A percentile compares a stretch with the other conserved stretches of the same genome.
phyloP scores from a whole-genome alignment of 768 basidiomycete species.

The Naganishia randhawae region DNA sequence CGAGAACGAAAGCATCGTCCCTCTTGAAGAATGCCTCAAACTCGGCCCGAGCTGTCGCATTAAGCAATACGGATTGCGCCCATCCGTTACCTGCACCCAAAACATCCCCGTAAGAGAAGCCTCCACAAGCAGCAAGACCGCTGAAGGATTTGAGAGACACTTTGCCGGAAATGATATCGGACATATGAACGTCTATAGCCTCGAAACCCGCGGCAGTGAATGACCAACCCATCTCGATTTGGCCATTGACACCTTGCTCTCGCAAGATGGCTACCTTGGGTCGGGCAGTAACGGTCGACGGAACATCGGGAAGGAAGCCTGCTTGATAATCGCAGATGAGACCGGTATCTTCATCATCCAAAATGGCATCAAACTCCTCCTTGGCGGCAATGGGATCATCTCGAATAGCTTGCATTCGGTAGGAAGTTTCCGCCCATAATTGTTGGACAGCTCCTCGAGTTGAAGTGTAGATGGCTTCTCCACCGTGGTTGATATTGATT shows the following conservation, averaged over 20 bases:
- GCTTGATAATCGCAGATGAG: slow-evolving; percentile 68
- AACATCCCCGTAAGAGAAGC: slow-evolving; percentile 98
- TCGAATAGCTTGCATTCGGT: slow-evolving; percentile 79
- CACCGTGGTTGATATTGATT: slow-evolving; percentile 60
- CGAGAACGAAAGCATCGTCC: slow-evolving; percentile 79
- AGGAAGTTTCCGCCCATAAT: slow-evolving; percentile 93
- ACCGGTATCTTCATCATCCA: slow-evolving; percentile 59
- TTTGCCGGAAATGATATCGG: slow-evolving; percentile 76
- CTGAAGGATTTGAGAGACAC: slow-evolving; percentile 66
- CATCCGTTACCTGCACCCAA: slow-evolving; percentile 96
- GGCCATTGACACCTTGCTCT: slow-evolving; percentile 98
- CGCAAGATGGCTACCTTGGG: slow-evolving; percentile 92
- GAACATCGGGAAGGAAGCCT: slow-evolving; percentile 44
- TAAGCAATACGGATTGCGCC: slow-evolving; percentile 91
- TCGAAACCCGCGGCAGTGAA: slow-evolving; percentile 92
- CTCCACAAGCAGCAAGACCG: slow-evolving; percentile 92
- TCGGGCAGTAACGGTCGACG: slow-evolving; percentile 35
- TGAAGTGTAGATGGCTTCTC: slow-evolving; percentile 60
- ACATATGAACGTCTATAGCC: slow-evolving; percentile 96
- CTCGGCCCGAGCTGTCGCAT: slow-evolving; percentile 68
- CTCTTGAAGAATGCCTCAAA: slow-evolving; percentile 78
- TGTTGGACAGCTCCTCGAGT: slow-evolving; percentile 70
- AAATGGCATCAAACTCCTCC: slow-evolving; percentile 78
- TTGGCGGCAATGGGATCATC: slow-evolving; percentile 73
- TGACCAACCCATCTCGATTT: slow-evolving; percentile 97